A percentile compares a stretch with the other conserved stretches of the same genome.
phyloP scores from a whole-genome alignment of 495 filamentous ascomycete species.

The Friedmanniomyces endolithicus region DNA sequence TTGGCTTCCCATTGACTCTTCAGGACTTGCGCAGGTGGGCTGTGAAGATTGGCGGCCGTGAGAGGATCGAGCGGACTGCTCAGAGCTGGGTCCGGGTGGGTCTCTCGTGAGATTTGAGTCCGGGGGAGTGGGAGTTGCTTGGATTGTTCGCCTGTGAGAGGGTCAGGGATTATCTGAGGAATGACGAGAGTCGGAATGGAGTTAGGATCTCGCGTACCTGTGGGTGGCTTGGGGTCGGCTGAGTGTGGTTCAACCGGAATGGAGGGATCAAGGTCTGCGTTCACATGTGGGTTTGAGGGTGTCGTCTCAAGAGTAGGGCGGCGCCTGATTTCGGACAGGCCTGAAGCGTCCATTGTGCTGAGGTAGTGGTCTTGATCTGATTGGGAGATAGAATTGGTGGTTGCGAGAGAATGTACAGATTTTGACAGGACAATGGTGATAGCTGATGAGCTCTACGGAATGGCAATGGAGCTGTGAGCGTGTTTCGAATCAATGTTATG shows the following conservation, averaged over 20 bases:
- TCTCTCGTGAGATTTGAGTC: not conserved
- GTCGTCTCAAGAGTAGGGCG: not conserved
- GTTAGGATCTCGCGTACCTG: not conserved
- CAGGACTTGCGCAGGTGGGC: constrained; percentile 52
- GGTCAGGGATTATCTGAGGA: not conserved
- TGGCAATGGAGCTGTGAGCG: no score
- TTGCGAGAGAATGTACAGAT: not conserved
- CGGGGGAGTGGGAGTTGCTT: not conserved
- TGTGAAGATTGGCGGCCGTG: not conserved
- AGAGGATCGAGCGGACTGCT: not conserved
- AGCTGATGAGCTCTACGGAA: no score
- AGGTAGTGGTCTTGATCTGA: not conserved
- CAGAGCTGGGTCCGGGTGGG: not conserved
- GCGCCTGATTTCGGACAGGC: not conserved
- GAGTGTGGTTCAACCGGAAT: not conserved
- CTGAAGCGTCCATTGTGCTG: not conserved
- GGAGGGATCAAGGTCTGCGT: not conserved
- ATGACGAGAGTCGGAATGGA: not conserved
- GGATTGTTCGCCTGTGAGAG: not conserved
- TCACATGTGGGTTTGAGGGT: not conserved
- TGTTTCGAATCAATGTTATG: no score
- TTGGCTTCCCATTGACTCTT: constrained; percentile 42
- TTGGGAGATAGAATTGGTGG: not conserved
- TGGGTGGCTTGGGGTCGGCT: not conserved
- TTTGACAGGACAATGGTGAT: no score